Evolutionary conservation across 805 yeast genomes (phyloP), one percentile per base, ranked within the genome.

Genomic region (Candida sakaeoensis): DNA sequence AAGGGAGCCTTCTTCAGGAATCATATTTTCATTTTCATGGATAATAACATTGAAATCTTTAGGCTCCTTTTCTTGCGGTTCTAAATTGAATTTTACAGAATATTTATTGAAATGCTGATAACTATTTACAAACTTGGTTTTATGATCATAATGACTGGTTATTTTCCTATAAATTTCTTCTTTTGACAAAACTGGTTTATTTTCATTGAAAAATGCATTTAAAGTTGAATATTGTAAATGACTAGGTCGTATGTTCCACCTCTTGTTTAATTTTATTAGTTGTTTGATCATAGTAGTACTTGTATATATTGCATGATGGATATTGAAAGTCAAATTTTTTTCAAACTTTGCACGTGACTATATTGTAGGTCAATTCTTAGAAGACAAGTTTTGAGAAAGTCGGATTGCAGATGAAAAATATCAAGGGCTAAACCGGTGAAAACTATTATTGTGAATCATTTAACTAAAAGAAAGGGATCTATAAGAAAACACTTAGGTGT

Each of bases 1-100:
- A 1, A 72, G 41, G 2, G 74, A 64, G 1, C 78, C 78, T 4
- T 43, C 42, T 1, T 35, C 40, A 0, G 66, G 63, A 7, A 50
- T 39, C 5, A 29, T 33, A 24, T 24, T 41, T 14, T 47, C 43
- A 37, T 50, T 57, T 14, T 33, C 34, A 18, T 38, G 25, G 7
- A 39, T 8, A 12, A 42, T 42, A 2, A 12, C 17, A 6, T 29
- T 34, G n/a, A 42, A 42, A 42, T 42, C 42, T 26, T 21, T 22
- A 10, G 45, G 37, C 12, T 36, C 24, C 23, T 2, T 2, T 3
- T 24, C 14, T 10, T 24, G 17, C 13, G 12, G 4, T 12, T 19
- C 23, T 9, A 8, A 17, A 16, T 37, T 12, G 21, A 30, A 28
- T 12, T 27, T 31, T 4, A 14, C 36, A 16, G 41, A 24, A 8